Conservation (phyloP, 2,329 filamentous ascomycete genomes). For the Akanthomyces lecanii region DNA sequence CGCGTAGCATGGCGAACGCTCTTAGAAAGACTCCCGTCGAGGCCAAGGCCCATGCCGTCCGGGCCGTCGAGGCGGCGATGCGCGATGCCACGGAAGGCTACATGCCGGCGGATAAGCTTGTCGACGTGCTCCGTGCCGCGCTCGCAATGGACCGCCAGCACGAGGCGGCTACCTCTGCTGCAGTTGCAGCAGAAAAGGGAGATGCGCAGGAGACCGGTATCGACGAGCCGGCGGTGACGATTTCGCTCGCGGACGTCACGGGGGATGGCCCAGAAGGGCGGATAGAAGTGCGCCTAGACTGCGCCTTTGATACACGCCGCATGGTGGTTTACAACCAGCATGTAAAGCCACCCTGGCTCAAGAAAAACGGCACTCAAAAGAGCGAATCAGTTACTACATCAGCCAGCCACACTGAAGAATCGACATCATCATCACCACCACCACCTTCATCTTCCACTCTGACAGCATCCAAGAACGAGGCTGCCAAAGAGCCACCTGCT, state of each 20-base stretch:
- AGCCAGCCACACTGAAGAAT: background rate
- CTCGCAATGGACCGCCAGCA: background rate
- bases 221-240: background rate
- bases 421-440: background rate
- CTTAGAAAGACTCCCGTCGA: slow-evolving; percentile 22
- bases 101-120: slow-evolving; percentile 27
- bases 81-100: slow-evolving; percentile 28
- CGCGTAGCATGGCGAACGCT: slow-evolving; percentile 23
- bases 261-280: slow-evolving; percentile 15
- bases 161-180: background rate
- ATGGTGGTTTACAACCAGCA: slow-evolving; percentile 10
- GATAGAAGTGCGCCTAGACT: background rate
- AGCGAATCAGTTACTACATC: background rate
- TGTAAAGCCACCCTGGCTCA: background rate
- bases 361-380: background rate
- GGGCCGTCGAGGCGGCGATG: slow-evolving; percentile 30
- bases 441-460: too few relatives aligned
- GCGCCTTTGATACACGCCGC: slow-evolving; percentile 2
- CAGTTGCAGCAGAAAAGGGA: slow-evolving; percentile 11
- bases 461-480: background rate
- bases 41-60: slow-evolving; percentile 20
- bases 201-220: background rate
- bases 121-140: slow-evolving; percentile 23
- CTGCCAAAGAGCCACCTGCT: background rate
- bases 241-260: slow-evolving; percentile 35